Conservation (phyloP, 768 basidiomycete genomes). For the Podaxis mareebaensis region DNA sequence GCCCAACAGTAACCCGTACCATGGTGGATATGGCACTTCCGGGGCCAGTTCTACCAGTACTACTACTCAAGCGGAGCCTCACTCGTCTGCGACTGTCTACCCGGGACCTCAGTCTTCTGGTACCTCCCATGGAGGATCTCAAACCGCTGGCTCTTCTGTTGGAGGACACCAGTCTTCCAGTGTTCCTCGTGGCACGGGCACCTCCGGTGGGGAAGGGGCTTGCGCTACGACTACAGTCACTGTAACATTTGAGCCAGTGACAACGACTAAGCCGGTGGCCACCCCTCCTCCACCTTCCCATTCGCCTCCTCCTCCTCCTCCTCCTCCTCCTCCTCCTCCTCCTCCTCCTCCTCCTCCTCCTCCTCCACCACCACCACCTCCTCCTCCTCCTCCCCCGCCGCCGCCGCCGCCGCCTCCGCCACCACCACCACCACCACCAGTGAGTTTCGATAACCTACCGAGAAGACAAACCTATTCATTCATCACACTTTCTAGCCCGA, state of each 20-base stretch:
- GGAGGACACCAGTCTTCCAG: not conserved
- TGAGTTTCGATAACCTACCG: not conserved
- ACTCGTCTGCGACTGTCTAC: not conserved
- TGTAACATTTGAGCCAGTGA: not conserved
- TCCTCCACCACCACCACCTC: too few species aligned
- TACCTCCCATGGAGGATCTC: not conserved
- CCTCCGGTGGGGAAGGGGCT: not conserved
- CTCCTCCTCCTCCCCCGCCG: not conserved
- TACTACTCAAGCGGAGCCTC: not conserved
- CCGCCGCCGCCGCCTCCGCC: not conserved
- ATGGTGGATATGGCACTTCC: not conserved
- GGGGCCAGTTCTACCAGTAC: too few species aligned
- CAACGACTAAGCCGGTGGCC: not conserved
- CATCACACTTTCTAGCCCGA: not conserved
- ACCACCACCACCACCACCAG: too few species aligned
- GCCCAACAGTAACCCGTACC: not conserved
- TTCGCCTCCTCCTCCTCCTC: too few species aligned
- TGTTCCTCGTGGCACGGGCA: not conserved
- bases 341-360: too few species aligned
- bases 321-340: too few species aligned
- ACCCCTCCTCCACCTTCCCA: too few species aligned
- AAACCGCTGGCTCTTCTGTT: not conserved
- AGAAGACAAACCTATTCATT: not conserved
- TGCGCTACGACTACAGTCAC: not conserved
- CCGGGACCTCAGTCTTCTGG: not conserved